Conservation (phyloP, 208 protist species). For the Trypanosomatidae sp. region DNA sequence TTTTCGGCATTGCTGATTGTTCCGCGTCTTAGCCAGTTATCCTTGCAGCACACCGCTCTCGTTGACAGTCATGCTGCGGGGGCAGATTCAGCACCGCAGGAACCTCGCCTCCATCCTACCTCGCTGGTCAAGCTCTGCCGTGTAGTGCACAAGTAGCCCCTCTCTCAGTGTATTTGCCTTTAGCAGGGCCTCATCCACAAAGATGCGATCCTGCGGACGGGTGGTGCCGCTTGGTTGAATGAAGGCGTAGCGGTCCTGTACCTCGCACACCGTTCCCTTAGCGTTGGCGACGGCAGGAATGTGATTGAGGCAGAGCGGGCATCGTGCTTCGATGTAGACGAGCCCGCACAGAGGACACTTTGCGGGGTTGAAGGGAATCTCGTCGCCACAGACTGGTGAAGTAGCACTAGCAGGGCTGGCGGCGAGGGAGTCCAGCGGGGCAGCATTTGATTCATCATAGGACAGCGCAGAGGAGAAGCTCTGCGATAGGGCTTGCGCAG, state of each 20-base stretch:
- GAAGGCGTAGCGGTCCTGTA: conserved; percentile 50
- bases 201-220: conserved; percentile 47
- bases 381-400: conserved; percentile 6
- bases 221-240: conserved; percentile 60
- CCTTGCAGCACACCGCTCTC: neutral
- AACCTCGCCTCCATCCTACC: conserved; percentile 25
- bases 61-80: neutral
- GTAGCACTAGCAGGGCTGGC: too few species aligned
- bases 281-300: conserved; percentile 37
- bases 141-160: conserved; percentile 25
- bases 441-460: neutral
- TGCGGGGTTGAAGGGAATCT: conserved; percentile 63
- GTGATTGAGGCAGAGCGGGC: conserved; percentile 64
- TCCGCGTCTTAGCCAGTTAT: neutral
- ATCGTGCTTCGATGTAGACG: conserved; percentile 72
- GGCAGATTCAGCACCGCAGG: conserved; percentile 8
- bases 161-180: conserved; percentile 12
- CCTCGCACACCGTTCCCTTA: conserved; percentile 56
- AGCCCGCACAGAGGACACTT: conserved; percentile 62
- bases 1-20: neutral
- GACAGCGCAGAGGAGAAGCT: neutral
- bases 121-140: conserved; percentile 16
- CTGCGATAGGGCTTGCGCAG: neutral
- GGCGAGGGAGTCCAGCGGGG: neutral
- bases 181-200: conserved; percentile 19